Percentiles rank a stretch among this genome's conserved stretches.
Evolutionary conservation across 2,329 filamentous ascomycete genomes (phyloP).

Genomic region (Colletotrichum paranaense): DNA sequence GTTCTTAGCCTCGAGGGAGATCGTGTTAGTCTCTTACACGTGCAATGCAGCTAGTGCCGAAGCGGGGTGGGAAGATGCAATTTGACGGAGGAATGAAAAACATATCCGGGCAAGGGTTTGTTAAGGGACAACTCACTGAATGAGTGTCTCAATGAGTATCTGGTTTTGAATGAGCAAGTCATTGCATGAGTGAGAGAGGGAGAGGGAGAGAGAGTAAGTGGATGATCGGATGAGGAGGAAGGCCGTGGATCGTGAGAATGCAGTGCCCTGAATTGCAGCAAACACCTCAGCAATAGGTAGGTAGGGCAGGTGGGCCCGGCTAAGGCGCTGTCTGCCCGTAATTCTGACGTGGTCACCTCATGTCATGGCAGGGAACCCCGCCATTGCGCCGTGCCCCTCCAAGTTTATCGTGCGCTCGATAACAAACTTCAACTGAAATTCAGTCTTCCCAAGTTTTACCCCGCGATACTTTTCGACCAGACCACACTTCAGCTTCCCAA

Average conservation of each 20-base stretch:
- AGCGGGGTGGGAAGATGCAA: neutral
- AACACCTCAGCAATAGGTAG: too few relatives aligned
- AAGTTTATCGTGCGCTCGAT: neutral
- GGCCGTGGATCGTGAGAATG: neutral
- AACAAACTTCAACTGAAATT: slow-evolving; percentile 2
- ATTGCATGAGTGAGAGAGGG: neutral
- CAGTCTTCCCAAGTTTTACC: neutral
- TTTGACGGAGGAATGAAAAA: neutral
- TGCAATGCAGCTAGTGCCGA: neutral
- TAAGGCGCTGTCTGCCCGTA: neutral
- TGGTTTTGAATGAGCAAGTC: too few relatives aligned
- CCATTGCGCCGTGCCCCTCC: slow-evolving; percentile 4
- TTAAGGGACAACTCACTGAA: neutral
- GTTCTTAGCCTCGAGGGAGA: neutral
- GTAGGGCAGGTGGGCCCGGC: neutral
- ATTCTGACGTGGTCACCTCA: slow-evolving; percentile 4
- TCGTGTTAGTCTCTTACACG: neutral
- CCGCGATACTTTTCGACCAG: neutral
- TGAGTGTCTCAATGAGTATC: too few relatives aligned
- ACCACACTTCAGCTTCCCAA: neutral
- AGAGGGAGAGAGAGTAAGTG: neutral
- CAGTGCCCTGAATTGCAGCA: neutral
- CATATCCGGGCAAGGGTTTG: neutral
- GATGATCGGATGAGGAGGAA: neutral
- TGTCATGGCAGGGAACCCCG: slow-evolving; percentile 3